Conservation (phyloP, 2,329 filamentous ascomycete species). For the Colletotrichum scovillei region DNA sequence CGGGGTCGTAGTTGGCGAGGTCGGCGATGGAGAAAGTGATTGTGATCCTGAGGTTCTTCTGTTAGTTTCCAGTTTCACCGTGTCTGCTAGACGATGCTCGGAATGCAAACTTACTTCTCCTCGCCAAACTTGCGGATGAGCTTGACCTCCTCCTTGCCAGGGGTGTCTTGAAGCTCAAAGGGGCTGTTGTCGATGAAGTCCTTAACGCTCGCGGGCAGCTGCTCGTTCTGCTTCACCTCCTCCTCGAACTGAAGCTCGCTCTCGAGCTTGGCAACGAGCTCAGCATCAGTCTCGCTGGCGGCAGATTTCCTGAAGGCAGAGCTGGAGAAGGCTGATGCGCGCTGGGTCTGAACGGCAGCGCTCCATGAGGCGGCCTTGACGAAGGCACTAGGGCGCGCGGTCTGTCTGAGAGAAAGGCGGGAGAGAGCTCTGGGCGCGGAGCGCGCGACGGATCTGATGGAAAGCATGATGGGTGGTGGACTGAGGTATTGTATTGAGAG, state of each 20-base stretch:
- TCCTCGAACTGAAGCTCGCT: slow-evolving; percentile 87
- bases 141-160: slow-evolving; percentile 88
- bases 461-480: slow-evolving; percentile 69
- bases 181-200: slow-evolving; percentile 89
- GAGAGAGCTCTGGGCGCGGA: slow-evolving; percentile 73
- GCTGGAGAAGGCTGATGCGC: slow-evolving; percentile 62
- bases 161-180: slow-evolving; percentile 84
- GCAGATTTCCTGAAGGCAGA: slow-evolving; percentile 53
- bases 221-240: slow-evolving; percentile 79
- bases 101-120: slow-evolving; percentile 75
- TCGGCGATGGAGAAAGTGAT: slow-evolving; percentile 89
- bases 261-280: slow-evolving; percentile 87
- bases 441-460: slow-evolving; percentile 73
- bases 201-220: slow-evolving; percentile 81
- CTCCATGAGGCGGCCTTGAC: slow-evolving; percentile 55
- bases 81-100: background rate
- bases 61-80: background rate
- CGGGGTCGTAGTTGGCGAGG: slow-evolving; percentile 74
- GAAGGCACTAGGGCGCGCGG: slow-evolving; percentile 61
- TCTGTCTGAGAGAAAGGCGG: slow-evolving; percentile 66
- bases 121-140: slow-evolving; percentile 86
- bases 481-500: background rate
- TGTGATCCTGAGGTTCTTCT: slow-evolving; percentile 69
- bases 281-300: slow-evolving; percentile 72
- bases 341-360: slow-evolving; percentile 49